Percentiles rank a stretch among this genome's conserved stretches.
Evolutionary conservation across 441 rosid species (phyloP).

Genomic region (California macrophylla): DNA sequence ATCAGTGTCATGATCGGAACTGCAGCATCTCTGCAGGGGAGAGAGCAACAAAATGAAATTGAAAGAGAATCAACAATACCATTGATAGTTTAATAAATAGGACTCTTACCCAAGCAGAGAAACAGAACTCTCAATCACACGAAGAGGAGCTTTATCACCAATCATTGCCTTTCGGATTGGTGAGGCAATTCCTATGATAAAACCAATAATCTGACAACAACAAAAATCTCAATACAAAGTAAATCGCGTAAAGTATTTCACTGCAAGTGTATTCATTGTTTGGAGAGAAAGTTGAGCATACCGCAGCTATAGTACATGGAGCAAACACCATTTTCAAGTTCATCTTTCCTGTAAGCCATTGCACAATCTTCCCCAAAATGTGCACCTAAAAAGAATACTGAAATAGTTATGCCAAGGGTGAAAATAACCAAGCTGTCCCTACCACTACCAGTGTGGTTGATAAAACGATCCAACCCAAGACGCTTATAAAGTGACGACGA

Average conservation of each 20-base stretch:
- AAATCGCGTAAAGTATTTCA: too few species aligned
- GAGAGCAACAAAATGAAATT: not conserved
- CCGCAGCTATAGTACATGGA: conserved; percentile 31
- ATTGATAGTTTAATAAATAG: not conserved
- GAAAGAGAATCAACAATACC: not conserved
- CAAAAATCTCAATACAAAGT: too few species aligned
- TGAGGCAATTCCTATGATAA: conserved; percentile 25
- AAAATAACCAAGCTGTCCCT: too few species aligned
- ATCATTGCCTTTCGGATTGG: conserved; percentile 22
- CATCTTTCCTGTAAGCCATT: conserved; percentile 10
- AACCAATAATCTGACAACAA: conserved; percentile 26
- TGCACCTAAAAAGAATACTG: conserved; percentile 9
- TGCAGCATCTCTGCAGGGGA: conserved; percentile 47
- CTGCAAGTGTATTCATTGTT: not conserved
- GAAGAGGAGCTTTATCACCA: conserved; percentile 33
- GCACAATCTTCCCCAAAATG: conserved; percentile 10
- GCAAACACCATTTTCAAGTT: conserved; percentile 27
- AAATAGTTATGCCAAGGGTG: too few species aligned
- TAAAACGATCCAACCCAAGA: too few species aligned
- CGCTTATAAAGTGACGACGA: too few species aligned
- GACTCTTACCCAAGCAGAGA: conserved; percentile 24
- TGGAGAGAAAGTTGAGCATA: conserved; percentile 7
- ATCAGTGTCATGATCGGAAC: conserved; percentile 62
- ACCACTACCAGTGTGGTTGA: too few species aligned
- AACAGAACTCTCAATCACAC: conserved; percentile 21